A percentile compares a stretch with the other conserved stretches of the same genome.
These are phyloP conservation scores for Plicaturopsis crispa DNA, from an alignment of 768 basidiomycete genomes.

Conservation along the genomic window DNA sequence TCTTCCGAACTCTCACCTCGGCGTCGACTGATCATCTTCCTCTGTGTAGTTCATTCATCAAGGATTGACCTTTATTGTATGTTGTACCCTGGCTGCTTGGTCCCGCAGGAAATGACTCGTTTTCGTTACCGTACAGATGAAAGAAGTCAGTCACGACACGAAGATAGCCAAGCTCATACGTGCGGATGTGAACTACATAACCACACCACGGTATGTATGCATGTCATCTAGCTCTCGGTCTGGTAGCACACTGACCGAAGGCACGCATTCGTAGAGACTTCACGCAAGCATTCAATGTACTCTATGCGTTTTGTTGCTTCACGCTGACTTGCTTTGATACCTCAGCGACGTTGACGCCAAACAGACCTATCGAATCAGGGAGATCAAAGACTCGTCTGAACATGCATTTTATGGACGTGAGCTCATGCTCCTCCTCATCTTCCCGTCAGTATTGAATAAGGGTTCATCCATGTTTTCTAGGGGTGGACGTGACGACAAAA, in stretches of 20 bases:
- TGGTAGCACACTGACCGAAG: neutral
- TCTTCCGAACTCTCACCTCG: constrained; percentile 1
- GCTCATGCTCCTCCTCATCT: constrained; percentile 17
- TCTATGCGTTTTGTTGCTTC: no score
- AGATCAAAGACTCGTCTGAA: constrained; percentile 47
- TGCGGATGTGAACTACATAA: constrained; percentile 82
- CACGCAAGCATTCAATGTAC: no score
- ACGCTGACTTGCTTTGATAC: no score
- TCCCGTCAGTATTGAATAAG: constrained; percentile 1
- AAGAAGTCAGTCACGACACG: constrained; percentile 74
- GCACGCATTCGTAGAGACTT: constrained; percentile 44
- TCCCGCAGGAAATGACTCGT: no score
- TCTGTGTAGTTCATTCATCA: constrained; percentile 74
- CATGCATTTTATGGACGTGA: constrained; percentile 67
- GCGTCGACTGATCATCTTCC: constrained; percentile 3
- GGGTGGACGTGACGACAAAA: constrained; percentile 53
- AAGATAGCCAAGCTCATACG: constrained; percentile 62
- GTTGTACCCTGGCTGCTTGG: no score
- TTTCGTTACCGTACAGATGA: constrained; percentile 37
- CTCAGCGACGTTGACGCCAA: constrained; percentile 69
- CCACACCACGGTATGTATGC: constrained; percentile 48
- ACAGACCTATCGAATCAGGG: constrained; percentile 67
- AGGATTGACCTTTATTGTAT: constrained; percentile 71
- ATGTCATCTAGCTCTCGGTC: neutral
- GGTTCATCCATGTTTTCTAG: constrained; percentile 32